Evolutionary conservation across 1,284 basidiomycete genomes (phyloP).

Genomic region (Austropuccinia psidii): DNA sequence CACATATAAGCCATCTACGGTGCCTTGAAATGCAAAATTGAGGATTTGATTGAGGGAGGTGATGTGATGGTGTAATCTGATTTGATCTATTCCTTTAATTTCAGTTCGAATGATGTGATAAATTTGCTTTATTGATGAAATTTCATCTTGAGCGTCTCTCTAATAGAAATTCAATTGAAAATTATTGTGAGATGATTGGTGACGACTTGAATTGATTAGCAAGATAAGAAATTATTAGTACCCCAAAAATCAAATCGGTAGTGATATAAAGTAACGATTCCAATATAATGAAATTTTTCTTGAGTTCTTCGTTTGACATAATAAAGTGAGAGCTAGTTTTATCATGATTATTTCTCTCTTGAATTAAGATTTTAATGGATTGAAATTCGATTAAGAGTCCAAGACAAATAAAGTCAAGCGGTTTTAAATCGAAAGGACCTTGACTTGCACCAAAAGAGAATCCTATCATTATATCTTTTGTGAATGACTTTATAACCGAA

Average conservation of each 20-base stretch:
- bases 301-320: neutral
- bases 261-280: neutral
- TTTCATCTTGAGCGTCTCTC: neutral
- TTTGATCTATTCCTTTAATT: neutral
- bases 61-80: conserved; percentile 1
- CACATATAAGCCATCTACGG: conserved; percentile 9
- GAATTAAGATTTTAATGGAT: neutral
- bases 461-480: too few species aligned
- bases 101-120: neutral
- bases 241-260: neutral
- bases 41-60: conserved; percentile 9
- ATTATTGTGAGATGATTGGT: neutral
- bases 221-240: neutral
- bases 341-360: neutral
- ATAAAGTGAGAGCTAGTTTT: neutral
- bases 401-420: too few species aligned
- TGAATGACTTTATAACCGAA: too few species aligned
- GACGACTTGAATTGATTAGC: neutral
- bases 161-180: neutral
- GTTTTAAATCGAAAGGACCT: too few species aligned
- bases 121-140: neutral
- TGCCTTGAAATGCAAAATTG: neutral
- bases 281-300: neutral
- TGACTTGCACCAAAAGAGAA: too few species aligned
- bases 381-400: neutral